A percentile compares a stretch with the other conserved stretches of the same genome.
Evolutionary conservation across 2,329 filamentous ascomycete species (phyloP).

Genomic region (Epichloe typhina): DNA sequence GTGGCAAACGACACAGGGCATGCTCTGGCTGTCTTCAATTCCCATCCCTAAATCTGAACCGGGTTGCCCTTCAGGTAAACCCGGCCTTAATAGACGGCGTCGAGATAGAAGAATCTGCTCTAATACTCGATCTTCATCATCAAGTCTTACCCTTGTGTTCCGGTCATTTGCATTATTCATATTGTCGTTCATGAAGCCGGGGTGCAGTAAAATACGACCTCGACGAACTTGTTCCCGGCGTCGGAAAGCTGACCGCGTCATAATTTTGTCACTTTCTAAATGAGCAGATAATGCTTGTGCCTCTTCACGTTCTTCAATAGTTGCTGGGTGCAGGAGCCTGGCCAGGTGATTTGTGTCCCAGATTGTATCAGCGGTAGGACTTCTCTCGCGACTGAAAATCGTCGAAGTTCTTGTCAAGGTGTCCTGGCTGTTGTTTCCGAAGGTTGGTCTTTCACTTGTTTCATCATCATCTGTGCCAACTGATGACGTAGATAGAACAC

Average conservation of each 20-base stretch:
- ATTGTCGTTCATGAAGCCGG: slow-evolving; percentile 11
- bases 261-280: slow-evolving; percentile 53
- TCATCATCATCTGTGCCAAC: slow-evolving; percentile 24
- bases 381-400: slow-evolving; percentile 32
- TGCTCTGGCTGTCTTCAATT: slow-evolving; percentile 56
- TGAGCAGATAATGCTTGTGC: slow-evolving; percentile 72
- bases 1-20: slow-evolving; percentile 90
- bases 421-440: slow-evolving; percentile 39
- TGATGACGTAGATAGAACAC: slow-evolving; percentile 51
- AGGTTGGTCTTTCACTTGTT: slow-evolving; percentile 33
- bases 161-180: slow-evolving; percentile 6
- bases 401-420: slow-evolving; percentile 63
- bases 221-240: slow-evolving; percentile 56
- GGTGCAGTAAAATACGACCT: slow-evolving; percentile 41
- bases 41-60: slow-evolving; percentile 18
- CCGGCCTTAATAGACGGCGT: slow-evolving; percentile 19
- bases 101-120: slow-evolving; percentile 47
- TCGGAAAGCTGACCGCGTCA: slow-evolving; percentile 72
- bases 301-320: slow-evolving; percentile 64
- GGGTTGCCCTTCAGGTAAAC: not conserved
- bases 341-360: slow-evolving; percentile 60
- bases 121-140: slow-evolving; percentile 47
- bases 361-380: slow-evolving; percentile 46
- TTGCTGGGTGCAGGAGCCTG: slow-evolving; percentile 67
- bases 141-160: slow-evolving; percentile 32